Evolutionary conservation across 1,284 basidiomycete species (phyloP).

Genomic region (Coniophora puteana): DNA sequence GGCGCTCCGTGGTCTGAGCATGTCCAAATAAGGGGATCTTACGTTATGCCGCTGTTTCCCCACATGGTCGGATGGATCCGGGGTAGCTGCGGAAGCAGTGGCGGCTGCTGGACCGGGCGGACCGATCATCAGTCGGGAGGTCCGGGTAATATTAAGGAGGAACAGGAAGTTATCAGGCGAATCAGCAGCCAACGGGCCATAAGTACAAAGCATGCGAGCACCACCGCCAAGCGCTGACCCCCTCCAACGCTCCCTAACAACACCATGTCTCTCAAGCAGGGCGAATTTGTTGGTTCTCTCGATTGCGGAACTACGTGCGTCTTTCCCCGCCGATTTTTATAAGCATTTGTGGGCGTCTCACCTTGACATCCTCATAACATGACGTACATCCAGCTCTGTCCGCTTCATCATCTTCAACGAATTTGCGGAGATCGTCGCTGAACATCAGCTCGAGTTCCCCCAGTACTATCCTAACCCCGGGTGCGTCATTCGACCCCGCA

Average conservation of each 20-base stretch:
- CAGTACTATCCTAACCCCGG: conserved; percentile 90
- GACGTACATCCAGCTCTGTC: conserved; percentile 62
- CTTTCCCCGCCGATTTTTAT: neutral
- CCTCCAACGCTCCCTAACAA: conserved; percentile 1
- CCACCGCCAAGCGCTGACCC: conserved; percentile 10
- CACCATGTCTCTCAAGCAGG: conserved; percentile 46
- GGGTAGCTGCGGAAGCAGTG: too few species aligned
- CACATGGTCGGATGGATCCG: too few species aligned
- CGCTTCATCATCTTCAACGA: conserved; percentile 94
- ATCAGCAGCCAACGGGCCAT: too few species aligned
- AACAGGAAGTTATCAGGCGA: too few species aligned
- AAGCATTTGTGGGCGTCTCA: neutral
- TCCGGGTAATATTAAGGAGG: too few species aligned
- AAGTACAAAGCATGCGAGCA: too few species aligned
- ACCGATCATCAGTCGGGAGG: too few species aligned
- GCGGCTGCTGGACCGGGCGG: too few species aligned
- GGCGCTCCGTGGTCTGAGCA: too few species aligned
- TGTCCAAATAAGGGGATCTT: too few species aligned
- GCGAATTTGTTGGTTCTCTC: conserved; percentile 83
- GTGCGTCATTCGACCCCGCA: conserved; percentile 34
- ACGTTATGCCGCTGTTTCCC: too few species aligned
- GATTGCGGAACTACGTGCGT: conserved; percentile 93
- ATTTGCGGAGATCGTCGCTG: conserved; percentile 82
- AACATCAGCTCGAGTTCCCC: conserved; percentile 87
- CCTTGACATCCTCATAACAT: conserved; percentile 6